Evolutionary conservation across 1,284 basidiomycete species (phyloP).

Genomic region (Trichosporon ovoides): DNA sequence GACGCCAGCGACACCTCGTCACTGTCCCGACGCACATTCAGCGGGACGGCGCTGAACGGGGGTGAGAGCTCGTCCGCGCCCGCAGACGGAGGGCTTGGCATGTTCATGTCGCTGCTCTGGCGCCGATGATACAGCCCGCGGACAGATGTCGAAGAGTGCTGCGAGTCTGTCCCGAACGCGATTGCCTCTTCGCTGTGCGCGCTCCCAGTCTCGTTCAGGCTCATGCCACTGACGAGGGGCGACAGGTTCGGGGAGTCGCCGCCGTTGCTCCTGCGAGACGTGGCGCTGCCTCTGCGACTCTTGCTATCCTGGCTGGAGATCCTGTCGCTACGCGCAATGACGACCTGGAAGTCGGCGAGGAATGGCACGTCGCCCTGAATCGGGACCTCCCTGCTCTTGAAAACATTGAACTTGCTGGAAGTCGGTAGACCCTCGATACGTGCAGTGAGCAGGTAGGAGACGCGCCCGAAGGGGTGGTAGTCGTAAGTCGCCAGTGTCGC

Average conservation of each 20-base stretch:
- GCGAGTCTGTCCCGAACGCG: slow-evolving; percentile 10
- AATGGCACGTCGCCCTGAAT: slow-evolving; percentile 26
- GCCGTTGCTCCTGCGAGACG: slow-evolving; percentile 2
- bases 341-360: slow-evolving; percentile 32
- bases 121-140: slow-evolving; percentile 21
- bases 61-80: not conserved
- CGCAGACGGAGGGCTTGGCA: not conserved
- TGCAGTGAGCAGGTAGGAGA: slow-evolving; percentile 38
- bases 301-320: slow-evolving; percentile 4
- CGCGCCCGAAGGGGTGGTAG: slow-evolving; percentile 27
- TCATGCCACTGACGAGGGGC: not conserved
- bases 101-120: slow-evolving; percentile 9
- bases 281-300: slow-evolving; percentile 15
- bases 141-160: not conserved
- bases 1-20: slow-evolving; percentile 12
- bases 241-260: not conserved
- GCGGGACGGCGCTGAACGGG: not conserved
- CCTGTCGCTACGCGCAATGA: slow-evolving; percentile 37
- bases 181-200: slow-evolving; percentile 11
- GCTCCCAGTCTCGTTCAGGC: not conserved
- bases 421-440: slow-evolving; percentile 22
- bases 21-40: slow-evolving; percentile 13
- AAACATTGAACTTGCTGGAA: slow-evolving; percentile 7
- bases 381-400: slow-evolving; percentile 15
- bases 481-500: slow-evolving; percentile 37